Evolutionary conservation across 2,329 filamentous ascomycete genomes (phyloP), one percentile per base, ranked within the genome.

Genomic region (Cadophora sp.): DNA sequence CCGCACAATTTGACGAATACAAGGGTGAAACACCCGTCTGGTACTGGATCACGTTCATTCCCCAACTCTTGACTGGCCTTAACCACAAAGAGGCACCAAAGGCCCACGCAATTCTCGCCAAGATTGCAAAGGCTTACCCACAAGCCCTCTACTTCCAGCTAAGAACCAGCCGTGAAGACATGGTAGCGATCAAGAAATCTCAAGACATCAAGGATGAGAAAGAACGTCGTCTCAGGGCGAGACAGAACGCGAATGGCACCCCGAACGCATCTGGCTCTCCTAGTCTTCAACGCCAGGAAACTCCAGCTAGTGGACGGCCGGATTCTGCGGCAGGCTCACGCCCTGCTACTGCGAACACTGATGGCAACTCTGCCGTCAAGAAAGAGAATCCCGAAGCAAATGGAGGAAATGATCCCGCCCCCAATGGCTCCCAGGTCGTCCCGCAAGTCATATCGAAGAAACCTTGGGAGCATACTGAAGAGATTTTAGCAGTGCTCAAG

Each of bases 11-110:
- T 72, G 93, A 97, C 71, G 93, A 95, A 73, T 99, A 96, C 82
- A 97, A 98, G 83, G 96, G 96, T 61, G 96, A 99, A 73, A 97
- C 94, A 1, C 94, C 94, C 0, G 93, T 97, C 14, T 99, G 96
- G 96, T 99, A 98, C 81, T 99, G 96, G 96, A 97, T 98, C 73
- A 98, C 95, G 0, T 99, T 97, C 78, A 98, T 99, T 70, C 96
- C 96, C 20, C 96, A 99, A 79, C 85, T 99, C 50, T 87, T 99
- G 39, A 95, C 93, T 51, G 96, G 95, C 62, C 84, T 99, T 60
- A 93, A 92, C 1, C 91, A 97, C 76, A 94, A 95, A 73, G 96
- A 99, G 79, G 95, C 94, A 14, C 89, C 89, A 4, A 91, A 96
- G 58, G 92, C 95, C 53, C 91, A 96, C 77, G 87, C 88, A 60